These are phyloP conservation scores for Fusarium heterosporum DNA, from an alignment of 2,329 filamentous ascomycete species.

Conservation along the genomic window DNA sequence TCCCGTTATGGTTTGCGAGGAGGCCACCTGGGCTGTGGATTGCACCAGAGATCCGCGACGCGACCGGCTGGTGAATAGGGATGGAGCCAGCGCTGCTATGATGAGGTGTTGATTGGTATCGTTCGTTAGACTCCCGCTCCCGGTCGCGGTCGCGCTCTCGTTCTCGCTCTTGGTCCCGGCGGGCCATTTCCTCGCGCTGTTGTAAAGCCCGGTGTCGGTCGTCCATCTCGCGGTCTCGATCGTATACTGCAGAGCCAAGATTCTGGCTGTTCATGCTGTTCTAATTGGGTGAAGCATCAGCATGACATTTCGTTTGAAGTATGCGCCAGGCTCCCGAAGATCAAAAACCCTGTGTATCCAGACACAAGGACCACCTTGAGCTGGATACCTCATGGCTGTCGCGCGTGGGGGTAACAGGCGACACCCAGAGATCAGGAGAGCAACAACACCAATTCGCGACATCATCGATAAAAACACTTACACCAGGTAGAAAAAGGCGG, in stretches of 20 bases:
- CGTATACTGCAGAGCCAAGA: constrained; percentile 57
- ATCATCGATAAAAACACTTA: constrained; percentile 48
- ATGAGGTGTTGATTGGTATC: constrained; percentile 76
- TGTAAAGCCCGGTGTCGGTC: constrained; percentile 61
- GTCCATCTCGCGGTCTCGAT: constrained; percentile 63
- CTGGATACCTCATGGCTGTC: not conserved
- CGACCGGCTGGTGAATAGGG: constrained; percentile 93
- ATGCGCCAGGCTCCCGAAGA: not conserved
- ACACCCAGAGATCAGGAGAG: constrained; percentile 45
- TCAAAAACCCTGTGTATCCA: not conserved
- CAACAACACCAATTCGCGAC: constrained; percentile 43
- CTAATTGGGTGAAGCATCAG: constrained; percentile 35
- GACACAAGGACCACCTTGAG: not conserved
- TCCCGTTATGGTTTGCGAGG: constrained; percentile 77
- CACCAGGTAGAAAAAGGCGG: constrained; percentile 52
- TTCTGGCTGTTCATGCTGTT: constrained; percentile 61
- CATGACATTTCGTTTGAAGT: constrained; percentile 11
- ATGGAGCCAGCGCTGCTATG: constrained; percentile 91
- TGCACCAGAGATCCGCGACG: constrained; percentile 79
- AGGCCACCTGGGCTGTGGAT: constrained; percentile 95
- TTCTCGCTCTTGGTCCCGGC: constrained; percentile 59
- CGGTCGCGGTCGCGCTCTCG: constrained; percentile 67
- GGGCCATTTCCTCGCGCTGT: constrained; percentile 61
- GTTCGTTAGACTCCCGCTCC: constrained; percentile 70
- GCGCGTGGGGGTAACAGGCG: constrained; percentile 24